Percentiles rank a stretch among this genome's conserved stretches.
Conservation (phyloP, 352 stramenopile genomes). For the Globisporangium okanoganense region DNA sequence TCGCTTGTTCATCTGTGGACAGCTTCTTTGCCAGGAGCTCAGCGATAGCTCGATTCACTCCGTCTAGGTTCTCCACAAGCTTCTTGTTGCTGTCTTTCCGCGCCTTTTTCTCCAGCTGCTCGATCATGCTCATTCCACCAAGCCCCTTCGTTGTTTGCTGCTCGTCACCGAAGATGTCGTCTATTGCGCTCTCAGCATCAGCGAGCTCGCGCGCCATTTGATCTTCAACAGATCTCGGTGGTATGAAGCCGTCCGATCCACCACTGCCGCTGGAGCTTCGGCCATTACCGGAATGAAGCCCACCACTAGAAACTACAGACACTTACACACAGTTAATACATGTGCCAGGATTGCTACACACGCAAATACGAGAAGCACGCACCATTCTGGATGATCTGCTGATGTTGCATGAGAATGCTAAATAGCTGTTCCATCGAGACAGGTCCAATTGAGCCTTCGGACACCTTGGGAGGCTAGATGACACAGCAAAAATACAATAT, state of each 20-base stretch:
- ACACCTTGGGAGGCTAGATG: conserved; percentile 34
- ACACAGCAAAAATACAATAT: neutral
- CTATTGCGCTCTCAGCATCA: conserved; percentile 70
- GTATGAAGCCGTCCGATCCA: conserved; percentile 17
- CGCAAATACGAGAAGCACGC: neutral
- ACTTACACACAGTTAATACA: neutral
- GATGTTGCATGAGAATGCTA: conserved; percentile 85
- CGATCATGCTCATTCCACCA: conserved; percentile 85
- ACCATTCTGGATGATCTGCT: conserved; percentile 87
- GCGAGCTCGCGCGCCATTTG: conserved; percentile 83
- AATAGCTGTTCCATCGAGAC: conserved; percentile 87
- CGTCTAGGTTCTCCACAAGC: conserved; percentile 65
- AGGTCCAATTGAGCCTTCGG: conserved; percentile 26
- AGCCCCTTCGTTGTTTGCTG: conserved; percentile 55
- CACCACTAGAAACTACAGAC: conserved; percentile 35
- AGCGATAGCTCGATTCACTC: conserved; percentile 58
- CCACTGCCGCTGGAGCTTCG: conserved; percentile 18
- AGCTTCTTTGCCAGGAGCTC: conserved; percentile 48
- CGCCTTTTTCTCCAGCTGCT: conserved; percentile 85
- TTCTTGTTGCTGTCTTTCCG: conserved; percentile 86
- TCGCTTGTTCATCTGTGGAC: conserved; percentile 60
- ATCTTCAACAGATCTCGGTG: conserved; percentile 59
- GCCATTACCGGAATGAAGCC: conserved; percentile 4
- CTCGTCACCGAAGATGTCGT: conserved; percentile 84
- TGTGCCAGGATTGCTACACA: neutral